A percentile compares a stretch with the other conserved stretches of the same genome.
Conservation (phyloP, 1,284 basidiomycete species). For the Apiotrichum laibachii region DNA sequence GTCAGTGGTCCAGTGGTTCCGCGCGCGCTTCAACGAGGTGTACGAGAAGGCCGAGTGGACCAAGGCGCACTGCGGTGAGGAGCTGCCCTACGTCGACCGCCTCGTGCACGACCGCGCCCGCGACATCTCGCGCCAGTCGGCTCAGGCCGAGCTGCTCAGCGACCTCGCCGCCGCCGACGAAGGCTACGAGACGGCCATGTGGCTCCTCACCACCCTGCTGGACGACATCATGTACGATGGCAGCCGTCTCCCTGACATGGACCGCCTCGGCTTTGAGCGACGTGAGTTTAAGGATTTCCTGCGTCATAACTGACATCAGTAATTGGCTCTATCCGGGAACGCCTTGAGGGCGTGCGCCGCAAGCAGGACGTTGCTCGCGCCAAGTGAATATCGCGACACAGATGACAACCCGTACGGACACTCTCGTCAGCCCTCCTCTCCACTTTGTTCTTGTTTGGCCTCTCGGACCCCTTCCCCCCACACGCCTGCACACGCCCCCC, state of each 20-base stretch:
- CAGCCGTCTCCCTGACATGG: slow-evolving; percentile 79
- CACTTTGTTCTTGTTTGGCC: slow-evolving; percentile 3
- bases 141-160: slow-evolving; percentile 83
- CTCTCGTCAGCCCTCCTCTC: background rate
- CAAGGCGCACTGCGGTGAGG: slow-evolving; percentile 54
- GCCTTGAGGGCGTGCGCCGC: slow-evolving; percentile 22
- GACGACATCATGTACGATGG: slow-evolving; percentile 83
- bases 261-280: slow-evolving; percentile 72
- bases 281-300: slow-evolving; percentile 57
- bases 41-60: slow-evolving; percentile 60
- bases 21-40: slow-evolving; percentile 58
- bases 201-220: slow-evolving; percentile 85
- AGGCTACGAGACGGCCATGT: slow-evolving; percentile 89
- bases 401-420: background rate
- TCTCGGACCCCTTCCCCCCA: background rate
- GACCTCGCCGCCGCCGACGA: slow-evolving; percentile 75
- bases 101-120: slow-evolving; percentile 59
- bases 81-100: slow-evolving; percentile 56
- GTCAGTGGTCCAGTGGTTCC: slow-evolving; percentile 59
- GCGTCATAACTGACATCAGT: slow-evolving; percentile 5
- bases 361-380: slow-evolving; percentile 14
- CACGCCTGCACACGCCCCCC: background rate
- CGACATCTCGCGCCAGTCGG: slow-evolving; percentile 76
- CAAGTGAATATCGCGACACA: background rate
- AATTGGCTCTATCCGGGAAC: slow-evolving; percentile 18